These are phyloP conservation scores for Diaporthe sp. DNA, from an alignment of 2,329 filamentous ascomycete genomes.

Conservation along the genomic window DNA sequence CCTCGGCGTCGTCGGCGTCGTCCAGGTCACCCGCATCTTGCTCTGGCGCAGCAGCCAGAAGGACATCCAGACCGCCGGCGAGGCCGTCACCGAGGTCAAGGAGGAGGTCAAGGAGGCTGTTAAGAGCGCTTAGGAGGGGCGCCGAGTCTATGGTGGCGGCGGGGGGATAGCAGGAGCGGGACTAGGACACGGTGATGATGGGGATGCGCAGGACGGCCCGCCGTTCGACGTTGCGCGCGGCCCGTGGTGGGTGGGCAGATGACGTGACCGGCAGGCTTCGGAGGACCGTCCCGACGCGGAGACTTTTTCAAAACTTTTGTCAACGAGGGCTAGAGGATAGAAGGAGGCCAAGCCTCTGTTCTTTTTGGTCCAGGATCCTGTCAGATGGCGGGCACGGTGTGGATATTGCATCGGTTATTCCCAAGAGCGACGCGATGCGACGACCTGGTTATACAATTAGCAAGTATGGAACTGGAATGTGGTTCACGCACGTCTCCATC, in stretches of 20 bases:
- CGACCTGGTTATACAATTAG: conserved; percentile 21
- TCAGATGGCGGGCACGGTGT: background rate
- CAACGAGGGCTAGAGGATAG: conserved; percentile 17
- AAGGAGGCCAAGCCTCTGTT: conserved; percentile 4
- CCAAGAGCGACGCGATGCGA: background rate
- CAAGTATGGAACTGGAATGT: conserved; percentile 9
- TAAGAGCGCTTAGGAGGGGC: conserved; percentile 45
- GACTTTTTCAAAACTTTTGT: background rate
- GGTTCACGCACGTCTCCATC: background rate
- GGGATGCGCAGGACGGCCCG: background rate
- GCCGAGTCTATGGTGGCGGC: background rate
- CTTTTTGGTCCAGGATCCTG: background rate
- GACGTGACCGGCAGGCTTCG: background rate
- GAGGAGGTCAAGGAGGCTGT: conserved; percentile 52
- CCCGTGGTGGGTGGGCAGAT: conserved; percentile 28
- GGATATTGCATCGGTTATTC: background rate
- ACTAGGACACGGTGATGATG: background rate
- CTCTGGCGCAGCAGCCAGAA: conserved; percentile 75
- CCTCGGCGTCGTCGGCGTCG: conserved; percentile 87
- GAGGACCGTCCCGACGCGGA: background rate
- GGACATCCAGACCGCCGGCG: conserved; percentile 53
- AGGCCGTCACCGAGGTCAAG: conserved; percentile 53
- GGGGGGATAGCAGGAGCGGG: background rate
- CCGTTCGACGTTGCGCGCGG: conserved; percentile 1
- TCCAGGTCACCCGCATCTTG: conserved; percentile 85